Evolutionary conservation across 257 asterid species (phyloP), one percentile per base, ranked within the genome.

Genomic region (Cynanchum wilfordii): DNA sequence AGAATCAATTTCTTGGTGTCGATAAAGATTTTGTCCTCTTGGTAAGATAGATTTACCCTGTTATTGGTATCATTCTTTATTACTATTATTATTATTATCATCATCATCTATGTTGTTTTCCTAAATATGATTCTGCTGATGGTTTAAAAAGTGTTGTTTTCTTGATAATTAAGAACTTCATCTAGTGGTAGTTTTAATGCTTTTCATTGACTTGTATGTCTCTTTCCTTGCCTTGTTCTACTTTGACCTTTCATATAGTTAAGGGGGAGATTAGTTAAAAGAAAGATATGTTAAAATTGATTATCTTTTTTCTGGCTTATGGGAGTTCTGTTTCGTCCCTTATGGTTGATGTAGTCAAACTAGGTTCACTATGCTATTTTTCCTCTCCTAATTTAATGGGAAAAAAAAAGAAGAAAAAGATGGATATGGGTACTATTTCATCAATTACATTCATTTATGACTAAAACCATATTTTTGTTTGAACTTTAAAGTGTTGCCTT

Each of bases 1-100:
- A 79, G 87, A 83, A 33, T 65, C 89, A 97, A 12, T 95, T 89
- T 86, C 77, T 66, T 78, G 99, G 99, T 60, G 12, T 87, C 74
- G 96, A 92, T 54, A 85, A 64, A 83, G 80, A 72, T 74, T 87
- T 92, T 56, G 73, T 74, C 75, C 20, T 89, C 38, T 3, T 89
- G 96, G 99, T 95, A 80, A 86, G 96, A 80, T 71, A 9, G 27
- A 36, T 59, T 52, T 50, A 40, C 1, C 20, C 55, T 22, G 7
- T 29, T 55, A 24, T 58, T 72, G 68, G 22, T 36, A 38, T 45
- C 20, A 59, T 33, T 62, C 47, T 2, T 30, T 30, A 19, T 30
- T 17, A 36, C 5, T 36, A 36, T 36, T 36, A 36, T 36, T 36
- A 36, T 36, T 17, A 22, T n/a, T 17, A 29, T 62, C 16, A 5